Percentiles rank a stretch among this genome's conserved stretches.
These are phyloP conservation scores for Exophiala aquamarina DNA, from an alignment of 2,329 filamentous ascomycete species.

Conservation along the genomic window DNA sequence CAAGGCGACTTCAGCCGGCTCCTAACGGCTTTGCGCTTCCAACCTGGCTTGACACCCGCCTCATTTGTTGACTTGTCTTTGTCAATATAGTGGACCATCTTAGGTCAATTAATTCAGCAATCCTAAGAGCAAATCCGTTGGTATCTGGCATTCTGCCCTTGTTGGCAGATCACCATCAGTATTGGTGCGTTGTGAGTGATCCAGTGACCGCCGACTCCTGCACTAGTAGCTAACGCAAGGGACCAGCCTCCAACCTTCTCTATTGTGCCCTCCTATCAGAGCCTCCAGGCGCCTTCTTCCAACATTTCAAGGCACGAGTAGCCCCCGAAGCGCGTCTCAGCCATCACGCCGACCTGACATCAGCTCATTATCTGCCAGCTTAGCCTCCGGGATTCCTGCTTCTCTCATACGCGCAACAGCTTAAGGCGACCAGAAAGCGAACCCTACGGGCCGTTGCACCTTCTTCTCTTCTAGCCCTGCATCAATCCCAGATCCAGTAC, in stretches of 20 bases:
- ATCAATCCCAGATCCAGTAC: slow-evolving; percentile 16
- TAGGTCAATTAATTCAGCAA: slow-evolving; percentile 15
- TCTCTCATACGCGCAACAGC: slow-evolving; percentile 19
- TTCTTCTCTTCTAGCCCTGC: slow-evolving; percentile 14
- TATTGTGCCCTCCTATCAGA: slow-evolving; percentile 44
- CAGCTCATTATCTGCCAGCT: slow-evolving; percentile 13
- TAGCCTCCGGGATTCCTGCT: slow-evolving; percentile 18
- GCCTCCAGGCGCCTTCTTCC: slow-evolving; percentile 15
- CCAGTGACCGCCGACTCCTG: slow-evolving; percentile 45
- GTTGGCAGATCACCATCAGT: slow-evolving; percentile 6
- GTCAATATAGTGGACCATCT: slow-evolving; percentile 22
- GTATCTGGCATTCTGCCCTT: slow-evolving; percentile 6
- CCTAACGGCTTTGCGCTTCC: slow-evolving; percentile 11
- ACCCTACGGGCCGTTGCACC: slow-evolving; percentile 14
- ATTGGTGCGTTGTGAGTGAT: slow-evolving; percentile 29
- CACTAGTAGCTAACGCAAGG: slow-evolving; percentile 44
- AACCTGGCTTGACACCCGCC: slow-evolving; percentile 22
- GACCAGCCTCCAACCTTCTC: slow-evolving; percentile 39
- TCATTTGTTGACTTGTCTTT: slow-evolving; percentile 24
- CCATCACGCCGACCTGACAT: slow-evolving; percentile 11
- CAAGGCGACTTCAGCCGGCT: slow-evolving; percentile 24
- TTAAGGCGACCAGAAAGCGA: slow-evolving; percentile 16
- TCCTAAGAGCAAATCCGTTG: slow-evolving; percentile 8
- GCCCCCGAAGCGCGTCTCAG: slow-evolving; percentile 18
- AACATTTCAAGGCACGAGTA: slow-evolving; percentile 19